Base-by-base conservation (phyloP, 169 alveolate species). In the Pseudocohnilembus persalinus region DNA sequence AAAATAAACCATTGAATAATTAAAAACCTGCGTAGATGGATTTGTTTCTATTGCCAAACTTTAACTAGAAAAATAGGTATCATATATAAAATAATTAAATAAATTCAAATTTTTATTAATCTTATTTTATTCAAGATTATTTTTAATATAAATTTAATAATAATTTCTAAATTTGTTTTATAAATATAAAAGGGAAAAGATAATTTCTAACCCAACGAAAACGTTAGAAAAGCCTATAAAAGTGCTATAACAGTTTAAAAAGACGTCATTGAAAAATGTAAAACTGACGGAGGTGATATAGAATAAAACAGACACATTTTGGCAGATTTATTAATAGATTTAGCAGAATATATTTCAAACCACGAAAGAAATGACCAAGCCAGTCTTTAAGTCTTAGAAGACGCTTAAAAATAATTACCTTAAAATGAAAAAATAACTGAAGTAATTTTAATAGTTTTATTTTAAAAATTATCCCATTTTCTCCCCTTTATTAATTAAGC, bases 291-390 rank as follows among this genome's bases (percentile, higher is more conserved):
- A 27, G 90, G 77, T 29, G 92, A 93, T 82, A 88, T 86, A 74
- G 76, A 80, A 31, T 79, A 88, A 34, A 91, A 96, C 76, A 86
- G 83, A 83, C 76, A 82, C 78, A 77, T 82, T 77, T 81, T 88
- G 73, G 90, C 83, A 20, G 49, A 80, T 20, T 33, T 86, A 32
- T 64, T 49, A 63, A 31, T 86, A 20, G 87, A 80, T 24, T 32
- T 74, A 27, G 90, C 90, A 0, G 81, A 81, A 64, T 86, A 86
- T 72, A 80, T 65, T 82, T 74, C 35, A 31, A 27, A 81, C 35
- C 31, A 81, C 31, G 90, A 86, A 29, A 79, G 73, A 81, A 86
- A 86, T 33, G 83, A 81, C 0, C n/a, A 86, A 33, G 82, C 87
- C 34, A 65, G 87, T 33, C 63, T 86, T 4, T 80, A 79, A 73